phyloP scores from a whole-genome alignment of 2,329 filamentous ascomycete species.

The Tolypocladium tundrense region DNA sequence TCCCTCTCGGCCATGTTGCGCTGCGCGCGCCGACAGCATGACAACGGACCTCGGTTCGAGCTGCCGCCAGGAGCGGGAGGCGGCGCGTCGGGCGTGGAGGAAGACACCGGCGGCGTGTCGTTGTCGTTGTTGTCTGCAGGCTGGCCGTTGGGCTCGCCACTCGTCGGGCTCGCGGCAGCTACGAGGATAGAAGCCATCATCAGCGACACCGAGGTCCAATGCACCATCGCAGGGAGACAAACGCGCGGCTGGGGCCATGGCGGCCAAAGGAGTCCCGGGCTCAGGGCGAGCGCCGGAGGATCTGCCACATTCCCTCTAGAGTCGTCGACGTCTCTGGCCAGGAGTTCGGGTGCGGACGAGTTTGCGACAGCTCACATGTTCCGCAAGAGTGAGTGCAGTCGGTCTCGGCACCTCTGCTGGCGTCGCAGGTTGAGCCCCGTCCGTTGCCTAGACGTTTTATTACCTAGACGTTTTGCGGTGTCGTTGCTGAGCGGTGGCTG shows the following conservation, averaged over 20 bases:
- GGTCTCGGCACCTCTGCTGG: not conserved
- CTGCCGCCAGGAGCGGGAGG: not conserved
- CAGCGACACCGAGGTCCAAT: not conserved
- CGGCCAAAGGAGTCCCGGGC: slow-evolving; percentile 9
- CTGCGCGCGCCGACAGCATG: not conserved
- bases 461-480: not conserved
- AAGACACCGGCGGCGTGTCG: not conserved
- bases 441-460: not conserved
- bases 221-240: slow-evolving; percentile 8
- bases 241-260: slow-evolving; percentile 18
- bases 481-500: not conserved
- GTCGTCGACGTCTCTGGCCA: not conserved
- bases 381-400: not conserved
- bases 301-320: slow-evolving; percentile 6
- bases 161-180: slow-evolving; percentile 7
- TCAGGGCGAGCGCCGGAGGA: not conserved
- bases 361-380: slow-evolving; percentile 4
- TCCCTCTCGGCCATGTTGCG: not conserved
- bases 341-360: not conserved
- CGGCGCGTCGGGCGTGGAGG: not conserved
- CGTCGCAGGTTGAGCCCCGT: not conserved
- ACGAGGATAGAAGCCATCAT: slow-evolving; percentile 9
- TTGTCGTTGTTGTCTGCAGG: not conserved
- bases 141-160: not conserved
- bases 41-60: not conserved